Base-by-base conservation (phyloP, 2,329 filamentous ascomycete genomes). In the Aspergillus calidoustus region DNA sequence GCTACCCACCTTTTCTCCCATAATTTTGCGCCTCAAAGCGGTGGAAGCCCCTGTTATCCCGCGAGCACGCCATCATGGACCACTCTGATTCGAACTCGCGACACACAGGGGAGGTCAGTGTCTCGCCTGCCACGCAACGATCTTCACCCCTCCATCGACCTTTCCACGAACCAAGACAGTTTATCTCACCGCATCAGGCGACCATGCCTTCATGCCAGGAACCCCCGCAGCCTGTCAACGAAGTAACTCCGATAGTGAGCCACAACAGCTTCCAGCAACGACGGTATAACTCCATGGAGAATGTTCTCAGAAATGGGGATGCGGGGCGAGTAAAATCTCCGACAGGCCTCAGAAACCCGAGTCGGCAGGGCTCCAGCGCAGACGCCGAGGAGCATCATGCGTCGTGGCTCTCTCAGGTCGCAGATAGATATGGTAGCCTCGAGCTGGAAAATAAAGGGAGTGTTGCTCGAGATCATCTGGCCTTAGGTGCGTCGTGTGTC, bases 361-460 rank as follows among this genome's bases (percentile, higher is more conserved):
- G 49, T 44, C 59, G 43, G 13, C 61, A 61, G 43, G 28, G 58
- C 23, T 19, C 46, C 13, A 62, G 47, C 28, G 30, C 54, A 7
- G 62, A 64, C 7, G 46, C 66, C 30, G 46, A 64, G 34, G 66
- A 71, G 44, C 61, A 61, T 22, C 62, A 57, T n/a, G 60, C 63
- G 7, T 66, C 73, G 22, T 83, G 84, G 80, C 85, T 82, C 77
- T 79, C 77, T 60, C 72, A 69, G 15, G 66, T 84, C 9, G 76
- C 82, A 44, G 85, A 88, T 47, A 86, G 85, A 67, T 89, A 87
- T 67, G 87, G 87, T 19, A 84, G 82, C 62, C 77, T 89, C 34
- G 86, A 89, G 71, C 73, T 89, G 54, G 87, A 89, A 66, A 89
- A 89, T 66, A 89, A 89, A 71, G 87, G 87, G 17, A 87, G 85